A percentile compares a stretch with the other conserved stretches of the same genome.
Conservation (phyloP, 768 basidiomycete species). For the Suillus alpinus region DNA sequence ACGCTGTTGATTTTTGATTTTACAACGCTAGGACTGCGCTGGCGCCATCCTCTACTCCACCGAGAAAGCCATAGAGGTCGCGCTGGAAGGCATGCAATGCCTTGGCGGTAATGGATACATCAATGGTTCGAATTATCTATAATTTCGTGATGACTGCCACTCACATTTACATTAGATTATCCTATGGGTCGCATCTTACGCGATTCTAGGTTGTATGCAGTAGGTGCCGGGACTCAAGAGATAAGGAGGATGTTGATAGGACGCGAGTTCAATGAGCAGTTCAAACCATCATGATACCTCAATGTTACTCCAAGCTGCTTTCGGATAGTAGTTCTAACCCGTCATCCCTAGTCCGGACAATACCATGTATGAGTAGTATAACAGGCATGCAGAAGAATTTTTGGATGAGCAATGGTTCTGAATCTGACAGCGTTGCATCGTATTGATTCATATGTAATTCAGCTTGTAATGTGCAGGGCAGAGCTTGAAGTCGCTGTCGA, state of each 20-base stretch:
- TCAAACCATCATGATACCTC: slow-evolving; percentile 27
- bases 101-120: slow-evolving; percentile 95
- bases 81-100: slow-evolving; percentile 90
- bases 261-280: slow-evolving; percentile 83
- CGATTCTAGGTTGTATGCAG: slow-evolving; percentile 85
- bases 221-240: slow-evolving; percentile 97
- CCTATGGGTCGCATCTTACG: slow-evolving; percentile 84
- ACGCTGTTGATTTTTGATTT: slow-evolving; percentile 3
- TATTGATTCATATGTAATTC: not conserved
- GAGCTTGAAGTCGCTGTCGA: not conserved
- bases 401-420: not conserved
- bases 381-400: not conserved
- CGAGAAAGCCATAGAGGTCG: slow-evolving; percentile 88
- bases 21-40: slow-evolving; percentile 79
- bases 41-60: slow-evolving; percentile 93
- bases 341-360: not conserved
- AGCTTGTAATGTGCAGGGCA: not conserved
- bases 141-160: not conserved
- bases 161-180: slow-evolving; percentile 59
- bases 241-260: slow-evolving; percentile 94
- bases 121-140: slow-evolving; percentile 56
- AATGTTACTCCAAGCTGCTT: not conserved
- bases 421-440: not conserved
- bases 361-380: not conserved
- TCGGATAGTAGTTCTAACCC: not conserved